phyloP scores from a whole-genome alignment of 768 basidiomycete genomes.

The Myochromella boudieri region DNA sequence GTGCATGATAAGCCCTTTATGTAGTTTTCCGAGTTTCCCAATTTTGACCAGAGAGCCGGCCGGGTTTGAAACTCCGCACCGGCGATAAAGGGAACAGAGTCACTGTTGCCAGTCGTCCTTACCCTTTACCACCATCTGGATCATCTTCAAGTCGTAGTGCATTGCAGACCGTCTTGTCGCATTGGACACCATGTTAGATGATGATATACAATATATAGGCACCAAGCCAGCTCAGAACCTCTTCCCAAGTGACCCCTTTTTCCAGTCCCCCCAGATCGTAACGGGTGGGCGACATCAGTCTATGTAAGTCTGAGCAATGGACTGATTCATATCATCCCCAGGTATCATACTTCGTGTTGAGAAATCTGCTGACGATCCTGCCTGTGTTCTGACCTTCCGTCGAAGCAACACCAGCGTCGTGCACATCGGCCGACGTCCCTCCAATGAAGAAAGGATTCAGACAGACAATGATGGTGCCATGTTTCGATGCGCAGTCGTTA shows the following conservation, averaged over 20 bases:
- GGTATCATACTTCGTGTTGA: slow-evolving; percentile 63
- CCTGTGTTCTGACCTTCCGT: slow-evolving; percentile 50
- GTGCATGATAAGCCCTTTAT: slow-evolving; percentile 5
- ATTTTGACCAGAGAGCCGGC: slow-evolving; percentile 10
- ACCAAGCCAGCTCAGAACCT: slow-evolving; percentile 30
- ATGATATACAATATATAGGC: slow-evolving; percentile 63
- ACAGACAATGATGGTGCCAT: slow-evolving; percentile 47
- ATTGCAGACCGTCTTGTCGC: not conserved
- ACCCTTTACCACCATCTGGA: slow-evolving; percentile 11
- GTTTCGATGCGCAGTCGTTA: slow-evolving; percentile 79
- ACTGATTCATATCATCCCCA: slow-evolving; percentile 26
- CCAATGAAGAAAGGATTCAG: slow-evolving; percentile 40
- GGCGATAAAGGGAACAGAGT: slow-evolving; percentile 15
- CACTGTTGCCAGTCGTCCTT: slow-evolving; percentile 8
- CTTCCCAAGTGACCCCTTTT: slow-evolving; percentile 22
- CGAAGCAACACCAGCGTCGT: slow-evolving; percentile 51
- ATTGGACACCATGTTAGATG: slow-evolving; percentile 39
- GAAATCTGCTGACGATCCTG: slow-evolving; percentile 42
- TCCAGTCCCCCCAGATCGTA: slow-evolving; percentile 27
- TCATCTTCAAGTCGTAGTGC: slow-evolving; percentile 7
- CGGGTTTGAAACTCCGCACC: slow-evolving; percentile 15
- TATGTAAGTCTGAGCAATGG: slow-evolving; percentile 15
- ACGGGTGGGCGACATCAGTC: slow-evolving; percentile 39
- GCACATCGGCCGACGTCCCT: slow-evolving; percentile 68
- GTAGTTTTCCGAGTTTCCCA: not conserved